Evolutionary conservation across 768 basidiomycete genomes (phyloP), one percentile per base, ranked within the genome.

Genomic region (Suillus americanus): DNA sequence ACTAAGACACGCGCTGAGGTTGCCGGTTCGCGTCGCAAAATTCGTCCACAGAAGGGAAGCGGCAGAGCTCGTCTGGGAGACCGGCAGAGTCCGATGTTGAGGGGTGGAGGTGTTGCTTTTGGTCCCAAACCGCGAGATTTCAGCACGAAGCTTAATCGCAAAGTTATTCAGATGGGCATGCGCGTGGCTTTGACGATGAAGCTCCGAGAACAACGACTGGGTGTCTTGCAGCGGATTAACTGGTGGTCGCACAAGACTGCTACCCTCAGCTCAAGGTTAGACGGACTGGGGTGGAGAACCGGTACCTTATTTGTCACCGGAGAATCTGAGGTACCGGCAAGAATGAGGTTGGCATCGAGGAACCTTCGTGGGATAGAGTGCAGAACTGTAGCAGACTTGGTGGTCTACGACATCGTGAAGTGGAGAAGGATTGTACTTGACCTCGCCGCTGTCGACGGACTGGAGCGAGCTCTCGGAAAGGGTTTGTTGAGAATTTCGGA

Each of bases 1-100:
- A 97, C 95, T 20, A 98, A 97, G 78, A 94, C 91, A 38, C 90
- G 97, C 63, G 88, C 85, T 28, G 94, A 98, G 77, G 95, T 99
- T 14, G 83, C 85, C 61, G 95, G 92, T 45, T 97, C 95, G 2
- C 94, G 94, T 10, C 80, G 83, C 71, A 99, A 99, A 79, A 86
- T 99, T 64, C 86, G 90, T 45, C 89, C 83, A 7, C 97, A 99
- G 76, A 99, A 99, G 77, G 97, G 97, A 10, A 85, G 87, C 18
- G 97, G 97, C 65, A 82, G 78, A 68, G 97, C 97, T 12, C 93
- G 97, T 73, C 80, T 97, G 12, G 97, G 96, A 55, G 94, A 95
- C 70, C 87, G 82, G 2, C 92, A 94, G 70, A 91, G 87, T 74
- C 94, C 94, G 2, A 92, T 94, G 84, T 85, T 90, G 62, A 83